phyloP scores from a whole-genome alignment of 73 alveolate species.

The Urostyla sp. region DNA sequence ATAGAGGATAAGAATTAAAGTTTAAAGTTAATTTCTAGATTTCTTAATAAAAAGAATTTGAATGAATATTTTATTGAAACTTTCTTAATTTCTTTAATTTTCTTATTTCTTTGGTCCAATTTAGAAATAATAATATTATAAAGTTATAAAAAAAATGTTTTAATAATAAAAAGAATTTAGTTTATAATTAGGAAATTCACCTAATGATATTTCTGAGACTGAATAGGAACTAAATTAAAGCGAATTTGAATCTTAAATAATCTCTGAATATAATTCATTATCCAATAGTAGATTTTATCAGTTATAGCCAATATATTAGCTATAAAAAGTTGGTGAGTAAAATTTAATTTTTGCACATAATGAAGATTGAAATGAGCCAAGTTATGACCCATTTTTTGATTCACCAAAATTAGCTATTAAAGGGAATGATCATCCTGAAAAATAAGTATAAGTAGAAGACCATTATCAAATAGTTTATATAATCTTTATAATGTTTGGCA shows the following conservation, averaged over 20 bases:
- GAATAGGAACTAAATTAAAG: constrained; percentile 7
- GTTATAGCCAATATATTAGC: too few species aligned
- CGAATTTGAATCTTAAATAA: too few species aligned
- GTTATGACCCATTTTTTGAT: background rate
- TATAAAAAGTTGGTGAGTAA: too few species aligned
- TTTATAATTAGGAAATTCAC: background rate
- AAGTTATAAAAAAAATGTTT: background rate
- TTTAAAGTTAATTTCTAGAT: background rate
- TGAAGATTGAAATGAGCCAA: background rate
- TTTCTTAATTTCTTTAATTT: too few species aligned
- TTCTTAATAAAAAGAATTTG: background rate
- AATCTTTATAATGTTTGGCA: constrained; percentile 39
- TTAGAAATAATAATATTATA: background rate
- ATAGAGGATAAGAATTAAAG: background rate
- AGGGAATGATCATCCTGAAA: constrained; percentile 1
- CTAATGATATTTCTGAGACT: background rate
- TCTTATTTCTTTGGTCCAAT: background rate
- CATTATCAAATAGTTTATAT: constrained; percentile 22
- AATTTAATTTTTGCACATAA: background rate
- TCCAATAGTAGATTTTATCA: too few species aligned
- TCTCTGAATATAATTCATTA: too few species aligned
- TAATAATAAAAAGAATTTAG: background rate
- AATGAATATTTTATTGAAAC: too few species aligned
- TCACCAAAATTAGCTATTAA: constrained; percentile 25
- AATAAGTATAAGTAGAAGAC: constrained; percentile 31